Evolutionary conservation across 140 eudicot species (phyloP).

Genomic region (Erigeron philadelphicus): DNA sequence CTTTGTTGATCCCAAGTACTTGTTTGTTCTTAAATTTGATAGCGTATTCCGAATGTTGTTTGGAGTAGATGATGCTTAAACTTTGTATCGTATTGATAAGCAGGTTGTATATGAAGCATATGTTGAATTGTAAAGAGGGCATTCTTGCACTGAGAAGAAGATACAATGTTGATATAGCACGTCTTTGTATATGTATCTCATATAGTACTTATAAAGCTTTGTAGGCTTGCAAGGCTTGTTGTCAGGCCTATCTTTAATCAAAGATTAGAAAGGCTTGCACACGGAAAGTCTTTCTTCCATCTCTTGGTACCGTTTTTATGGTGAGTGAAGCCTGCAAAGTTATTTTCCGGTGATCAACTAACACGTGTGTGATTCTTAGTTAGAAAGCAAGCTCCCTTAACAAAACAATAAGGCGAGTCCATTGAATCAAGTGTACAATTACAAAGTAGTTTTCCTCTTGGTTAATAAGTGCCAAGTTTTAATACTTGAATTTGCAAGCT

Average conservation of each 20-base stretch:
- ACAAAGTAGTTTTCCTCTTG: too few species aligned
- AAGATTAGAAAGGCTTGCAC: background rate
- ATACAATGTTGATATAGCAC: slow-evolving; percentile 15
- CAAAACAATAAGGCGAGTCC: too few species aligned
- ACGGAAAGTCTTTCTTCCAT: too few species aligned
- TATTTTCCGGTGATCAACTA: too few species aligned
- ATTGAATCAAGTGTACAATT: too few species aligned
- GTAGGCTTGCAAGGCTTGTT: slow-evolving; percentile 1
- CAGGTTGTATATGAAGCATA: background rate
- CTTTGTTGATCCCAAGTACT: too few species aligned
- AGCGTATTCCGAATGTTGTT: background rate
- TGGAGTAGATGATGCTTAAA: slow-evolving; percentile 5
- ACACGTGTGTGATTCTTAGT: too few species aligned
- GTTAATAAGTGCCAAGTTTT: too few species aligned
- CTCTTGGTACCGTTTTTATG: too few species aligned
- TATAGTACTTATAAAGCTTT: background rate
- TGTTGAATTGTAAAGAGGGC: background rate
- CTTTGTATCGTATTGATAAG: background rate
- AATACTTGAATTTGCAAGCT: too few species aligned
- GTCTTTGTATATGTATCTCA: background rate
- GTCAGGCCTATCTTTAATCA: background rate
- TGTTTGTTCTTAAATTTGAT: background rate
- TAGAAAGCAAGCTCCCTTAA: too few species aligned
- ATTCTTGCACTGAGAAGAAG: slow-evolving; percentile 20
- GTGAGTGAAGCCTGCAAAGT: too few species aligned